phyloP scores from a whole-genome alignment of 306 rosid genomes.

The Senna siamea region DNA sequence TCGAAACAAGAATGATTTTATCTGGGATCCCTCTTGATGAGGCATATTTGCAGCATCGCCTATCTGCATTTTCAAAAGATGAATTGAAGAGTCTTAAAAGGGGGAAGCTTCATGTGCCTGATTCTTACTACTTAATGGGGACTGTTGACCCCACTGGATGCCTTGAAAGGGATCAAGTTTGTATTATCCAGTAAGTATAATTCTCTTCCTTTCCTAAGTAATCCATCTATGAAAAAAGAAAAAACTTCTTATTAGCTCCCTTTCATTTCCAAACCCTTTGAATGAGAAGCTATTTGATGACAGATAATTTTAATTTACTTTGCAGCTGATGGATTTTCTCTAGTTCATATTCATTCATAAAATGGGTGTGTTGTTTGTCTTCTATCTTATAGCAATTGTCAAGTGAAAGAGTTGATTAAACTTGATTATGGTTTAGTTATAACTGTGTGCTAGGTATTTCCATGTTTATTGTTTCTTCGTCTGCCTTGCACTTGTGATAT shows the following conservation, averaged over 20 bases:
- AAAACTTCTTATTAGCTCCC: not conserved
- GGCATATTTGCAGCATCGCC: constrained; percentile 56
- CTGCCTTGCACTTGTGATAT: no score
- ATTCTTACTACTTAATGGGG: constrained; percentile 77
- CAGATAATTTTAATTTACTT: not conserved
- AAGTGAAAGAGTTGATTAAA: constrained; percentile 2
- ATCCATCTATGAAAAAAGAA: not conserved
- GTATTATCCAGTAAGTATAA: constrained; percentile 69
- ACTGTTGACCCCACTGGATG: constrained; percentile 77
- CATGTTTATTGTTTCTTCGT: not conserved
- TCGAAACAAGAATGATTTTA: constrained; percentile 62
- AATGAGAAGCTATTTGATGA: not conserved
- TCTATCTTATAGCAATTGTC: not conserved
- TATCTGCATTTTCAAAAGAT: constrained; percentile 47
- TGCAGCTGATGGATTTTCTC: not conserved
- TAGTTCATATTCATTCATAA: not conserved
- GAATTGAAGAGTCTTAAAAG: constrained; percentile 51
- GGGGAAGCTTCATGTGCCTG: constrained; percentile 60
- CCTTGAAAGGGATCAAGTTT: constrained; percentile 63
- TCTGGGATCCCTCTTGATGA: constrained; percentile 80
- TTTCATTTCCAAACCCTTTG: constrained; percentile 18
- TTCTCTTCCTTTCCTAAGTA: constrained; percentile 1
- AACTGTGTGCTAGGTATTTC: not conserved
- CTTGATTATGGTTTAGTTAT: not conserved
- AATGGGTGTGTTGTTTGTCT: not conserved